Conservation (phyloP, 768 basidiomycete species). For the Fomitopsis serialis region DNA sequence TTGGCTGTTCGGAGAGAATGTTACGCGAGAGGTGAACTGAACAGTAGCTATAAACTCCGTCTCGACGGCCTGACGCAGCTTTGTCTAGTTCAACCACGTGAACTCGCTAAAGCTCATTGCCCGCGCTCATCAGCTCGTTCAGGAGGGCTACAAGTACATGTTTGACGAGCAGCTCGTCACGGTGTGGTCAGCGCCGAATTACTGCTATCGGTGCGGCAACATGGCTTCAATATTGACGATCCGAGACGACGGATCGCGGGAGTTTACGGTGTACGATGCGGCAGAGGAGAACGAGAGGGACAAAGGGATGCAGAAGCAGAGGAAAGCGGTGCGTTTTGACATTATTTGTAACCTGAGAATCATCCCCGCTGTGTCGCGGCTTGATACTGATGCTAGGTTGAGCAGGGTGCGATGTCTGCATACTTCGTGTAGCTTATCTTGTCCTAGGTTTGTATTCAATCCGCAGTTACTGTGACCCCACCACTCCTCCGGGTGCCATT, state of each 20-base stretch:
- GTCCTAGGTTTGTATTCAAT: not conserved
- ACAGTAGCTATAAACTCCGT: not conserved
- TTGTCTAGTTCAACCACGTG: conserved; percentile 82
- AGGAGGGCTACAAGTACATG: conserved; percentile 96
- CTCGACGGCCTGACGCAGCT: not conserved
- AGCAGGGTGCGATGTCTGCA: conserved; percentile 5
- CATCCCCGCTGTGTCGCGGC: not conserved
- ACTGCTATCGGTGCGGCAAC: conserved; percentile 85
- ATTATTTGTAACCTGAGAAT: too few species aligned
- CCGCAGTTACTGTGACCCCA: not conserved
- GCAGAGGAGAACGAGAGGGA: conserved; percentile 88
- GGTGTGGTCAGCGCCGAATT: conserved; percentile 91
- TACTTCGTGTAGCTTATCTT: not conserved
- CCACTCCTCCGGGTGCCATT: too few species aligned
- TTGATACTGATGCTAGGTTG: not conserved
- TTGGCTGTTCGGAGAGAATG: conserved; percentile 86
- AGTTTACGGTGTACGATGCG: conserved; percentile 82
- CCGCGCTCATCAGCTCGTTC: conserved; percentile 93
- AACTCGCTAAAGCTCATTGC: conserved; percentile 87
- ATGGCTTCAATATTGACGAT: conserved; percentile 88
- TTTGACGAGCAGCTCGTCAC: conserved; percentile 90
- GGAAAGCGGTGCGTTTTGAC: conserved; percentile 59
- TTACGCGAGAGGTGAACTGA: conserved; percentile 76
- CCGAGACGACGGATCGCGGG: conserved; percentile 55
- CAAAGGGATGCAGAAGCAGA: conserved; percentile 61